Evolutionary conservation across 1,284 basidiomycete genomes (phyloP), one percentile per base, ranked within the genome.

Genomic region (Trametes polyzona): DNA sequence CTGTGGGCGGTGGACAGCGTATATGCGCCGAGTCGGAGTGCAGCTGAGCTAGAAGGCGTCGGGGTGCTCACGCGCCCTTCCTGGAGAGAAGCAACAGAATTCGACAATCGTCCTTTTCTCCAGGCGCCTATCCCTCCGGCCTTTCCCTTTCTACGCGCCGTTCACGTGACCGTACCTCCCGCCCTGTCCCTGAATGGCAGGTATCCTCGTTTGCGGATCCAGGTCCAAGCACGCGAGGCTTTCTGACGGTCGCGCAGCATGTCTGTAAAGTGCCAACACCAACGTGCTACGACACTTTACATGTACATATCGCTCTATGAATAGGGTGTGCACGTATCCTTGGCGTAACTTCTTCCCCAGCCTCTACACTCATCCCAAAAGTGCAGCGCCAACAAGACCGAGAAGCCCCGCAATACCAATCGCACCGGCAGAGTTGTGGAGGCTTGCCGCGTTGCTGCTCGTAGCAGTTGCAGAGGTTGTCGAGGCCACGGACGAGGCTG

Each of bases 51-150:
- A 53, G 53, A 42, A 49, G 52, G 40, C 50, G 61, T 47, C 47
- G 58, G 51, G 40, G 50, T 55, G 61, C 61, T 63, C 61, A 60
- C 61, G 61, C 58, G 61, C 61, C 61, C 58, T 51, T 56, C 33
- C 49, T 40, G 36, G 40, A 49, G 51, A 63, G 61, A 58, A 42
- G 47, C 56, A 56, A 55, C 58, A 63, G 61, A 55, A 58, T 41
- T 29, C 56, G 58, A 46, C 61, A 58, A 63, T 56, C 61, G 50
- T 43, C 52, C 61, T 63, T 63, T 60, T 58, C 55, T 54, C 32
- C 41, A 43, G 52, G 52, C 55, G 52, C 47, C 53, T 56, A 52
- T 49, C 29, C 39, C 24, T 27, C 30, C 29, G 37, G 37, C 39
- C 41, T 57, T 59, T 58, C 52, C 61, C 58, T 41, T 23, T 47